phyloP scores from a whole-genome alignment of 495 filamentous ascomycete species.

The Friedmanniomyces endolithicus region DNA sequence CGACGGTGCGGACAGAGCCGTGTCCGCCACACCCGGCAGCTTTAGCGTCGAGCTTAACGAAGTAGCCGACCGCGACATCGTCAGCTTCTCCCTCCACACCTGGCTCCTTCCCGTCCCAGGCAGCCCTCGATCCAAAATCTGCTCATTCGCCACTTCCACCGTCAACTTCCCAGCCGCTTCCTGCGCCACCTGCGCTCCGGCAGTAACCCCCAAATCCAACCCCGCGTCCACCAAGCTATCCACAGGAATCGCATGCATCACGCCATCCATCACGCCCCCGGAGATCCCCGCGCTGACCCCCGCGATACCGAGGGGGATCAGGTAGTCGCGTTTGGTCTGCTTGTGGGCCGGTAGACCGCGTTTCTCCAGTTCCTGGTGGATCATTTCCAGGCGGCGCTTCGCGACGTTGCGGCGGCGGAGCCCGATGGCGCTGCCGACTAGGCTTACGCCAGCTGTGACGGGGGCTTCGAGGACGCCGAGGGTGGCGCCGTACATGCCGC shows the following conservation, averaged over 20 bases:
- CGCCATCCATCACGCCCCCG: background rate
- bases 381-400: slow-evolving; percentile 8
- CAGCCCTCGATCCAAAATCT: slow-evolving; percentile 1
- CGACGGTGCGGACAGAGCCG: background rate
- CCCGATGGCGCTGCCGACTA: slow-evolving; percentile 7
- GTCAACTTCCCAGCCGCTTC: background rate
- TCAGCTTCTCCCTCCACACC: slow-evolving; percentile 5
- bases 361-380: slow-evolving; percentile 2
- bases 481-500: background rate
- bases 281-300: background rate
- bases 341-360: slow-evolving; percentile 6
- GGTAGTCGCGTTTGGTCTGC: slow-evolving; percentile 10
- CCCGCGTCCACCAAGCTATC: background rate
- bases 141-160: slow-evolving; percentile 3
- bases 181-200: background rate
- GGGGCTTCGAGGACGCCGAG: slow-evolving; percentile 5
- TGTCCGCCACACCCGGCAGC: background rate
- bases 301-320: slow-evolving; percentile 8
- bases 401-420: slow-evolving; percentile 8
- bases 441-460: slow-evolving; percentile 2
- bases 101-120: slow-evolving; percentile 1
- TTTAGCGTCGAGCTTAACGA: background rate
- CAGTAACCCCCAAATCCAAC: background rate
- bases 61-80: background rate
- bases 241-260: slow-evolving; percentile 2